Evolutionary conservation across 805 yeast species (phyloP), one percentile per base, ranked within the genome.

Genomic region (Nakazawaea ishiwadae): DNA sequence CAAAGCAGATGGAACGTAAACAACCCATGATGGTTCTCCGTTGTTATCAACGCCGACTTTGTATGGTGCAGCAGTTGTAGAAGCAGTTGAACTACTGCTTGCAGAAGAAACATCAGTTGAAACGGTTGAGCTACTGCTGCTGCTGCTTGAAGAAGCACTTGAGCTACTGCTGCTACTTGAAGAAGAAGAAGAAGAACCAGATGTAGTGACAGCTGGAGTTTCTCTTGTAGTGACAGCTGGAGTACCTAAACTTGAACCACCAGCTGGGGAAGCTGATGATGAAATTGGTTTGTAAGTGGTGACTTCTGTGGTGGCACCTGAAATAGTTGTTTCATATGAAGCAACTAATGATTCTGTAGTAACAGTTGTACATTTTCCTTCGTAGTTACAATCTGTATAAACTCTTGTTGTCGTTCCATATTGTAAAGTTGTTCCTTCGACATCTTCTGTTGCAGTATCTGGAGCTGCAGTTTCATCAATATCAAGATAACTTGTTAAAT

Each of bases 301-400:
- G 16, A 52, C 39, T 12, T 48, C 44, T 14, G 48, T 33, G 15
- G 42, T 24, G 3, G 39, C 41, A 17, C 49, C 58, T 10, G 48
- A 43, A 33, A 54, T 40, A 10, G 52, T 47, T 1, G 54, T 51
- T 10, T 52, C 45, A 47, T 58, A 53, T 10, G 54, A 48, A 8
- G 60, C 49, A 27, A 48, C 54, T 26, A 54, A 40, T 27, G 52
- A 56, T 34, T 50, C 48, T 11, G 60, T 51, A 15, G 54, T 49
- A 23, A 45, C 35, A 8, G 42, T 39, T 8, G 58, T 48, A 37
- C 60, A 56, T 9, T 9, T 35, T 15, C 44, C 38, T 8, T 10
- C 14, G 18, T 31, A 42, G 18, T 42, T 31, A 42, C 44, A 42
- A 19, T 42, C 44, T 7, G 40, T 42, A 31, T 42, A 42, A 8